Evolutionary conservation across 148 eudicot species (phyloP), one percentile per base, ranked within the genome.

Genomic region (Rhododendron kiyosumense): DNA sequence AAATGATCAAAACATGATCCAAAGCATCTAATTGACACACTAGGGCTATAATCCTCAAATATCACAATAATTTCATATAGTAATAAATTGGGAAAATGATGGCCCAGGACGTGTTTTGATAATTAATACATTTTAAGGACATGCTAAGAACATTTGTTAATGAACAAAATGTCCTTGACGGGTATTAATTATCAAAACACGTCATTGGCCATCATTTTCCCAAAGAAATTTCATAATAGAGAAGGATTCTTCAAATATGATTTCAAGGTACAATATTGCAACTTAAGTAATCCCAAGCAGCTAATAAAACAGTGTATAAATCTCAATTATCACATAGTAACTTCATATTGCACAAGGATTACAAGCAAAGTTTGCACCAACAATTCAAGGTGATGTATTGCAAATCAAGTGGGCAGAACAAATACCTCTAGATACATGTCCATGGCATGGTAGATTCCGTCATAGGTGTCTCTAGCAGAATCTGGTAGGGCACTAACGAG

Each of bases 341-440:
- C 59, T 43, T n/a, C 26, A 0, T 2, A 83, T 10, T 36, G 51
- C 13, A 67, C 0, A 79, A 3, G 32, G 69, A 59, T 77, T 45
- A 41, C 30, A 49, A 17, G 26, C 10, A 61, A 45, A 63, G 43
- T 14, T 45, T 69, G 12, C 32, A 32, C 32, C 26, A 32, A 67
- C 71, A 82, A 15, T 75, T 81, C 46, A 75, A 36, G 71, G 17
- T 30, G 28, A 81, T 43, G 18, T 1, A 14, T 15, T 57, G 7
- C 74, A 51, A 45, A 82, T 11, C 22, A 78, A 61, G 32, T 10
- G 30, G 76, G 38, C 3, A 36, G 18, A 22, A 81, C 80, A 13
- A 79, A 11, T 93, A 95, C 99, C 99, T 94, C 91, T 4, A 96
- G 87, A 85, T 91, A 96, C 88, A 93, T 92, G 89, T 95, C 91